These are phyloP conservation scores for Jatropha multifida DNA, from an alignment of 441 rosid species.

Conservation along the genomic window DNA sequence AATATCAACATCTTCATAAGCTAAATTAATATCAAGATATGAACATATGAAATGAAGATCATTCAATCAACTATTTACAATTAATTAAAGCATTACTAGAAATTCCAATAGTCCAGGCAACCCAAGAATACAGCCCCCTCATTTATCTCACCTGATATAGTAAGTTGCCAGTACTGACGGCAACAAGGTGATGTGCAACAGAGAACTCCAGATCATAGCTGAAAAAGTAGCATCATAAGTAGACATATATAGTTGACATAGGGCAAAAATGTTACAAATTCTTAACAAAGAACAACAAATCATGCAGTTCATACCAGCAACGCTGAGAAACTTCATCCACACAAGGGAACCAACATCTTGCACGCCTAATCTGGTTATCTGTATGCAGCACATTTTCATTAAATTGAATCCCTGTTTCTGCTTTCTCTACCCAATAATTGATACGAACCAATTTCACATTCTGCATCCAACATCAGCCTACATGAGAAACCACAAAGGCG, in stretches of 20 bases:
- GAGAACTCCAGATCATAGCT: constrained; percentile 96
- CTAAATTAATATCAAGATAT: neutral
- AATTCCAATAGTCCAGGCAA: neutral
- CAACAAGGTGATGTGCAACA: constrained; percentile 84
- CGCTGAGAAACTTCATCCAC: constrained; percentile 78
- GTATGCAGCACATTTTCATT: constrained; percentile 77
- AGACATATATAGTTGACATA: neutral
- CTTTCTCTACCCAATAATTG: constrained; percentile 88
- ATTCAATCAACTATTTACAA: constrained; percentile 5
- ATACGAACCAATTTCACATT: constrained; percentile 88
- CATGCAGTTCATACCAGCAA: constrained; percentile 61
- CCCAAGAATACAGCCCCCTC: constrained; percentile 17
- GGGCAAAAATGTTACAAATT: constrained; percentile 7
- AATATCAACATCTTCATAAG: neutral
- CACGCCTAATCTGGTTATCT: constrained; percentile 89
- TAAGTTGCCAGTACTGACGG: constrained; percentile 86
- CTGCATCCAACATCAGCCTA: constrained; percentile 74
- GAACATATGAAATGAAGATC: neutral
- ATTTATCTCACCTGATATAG: constrained; percentile 70
- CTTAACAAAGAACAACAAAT: constrained; percentile 14
- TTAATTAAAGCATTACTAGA: neutral
- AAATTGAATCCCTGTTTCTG: constrained; percentile 86
- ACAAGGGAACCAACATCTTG: constrained; percentile 98
- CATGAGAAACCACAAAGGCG: constrained; percentile 46
- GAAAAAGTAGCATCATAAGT: constrained; percentile 30